Base-by-base conservation (phyloP, 169 alveolate genomes). In the Ichthyophthirius multifiliis region DNA sequence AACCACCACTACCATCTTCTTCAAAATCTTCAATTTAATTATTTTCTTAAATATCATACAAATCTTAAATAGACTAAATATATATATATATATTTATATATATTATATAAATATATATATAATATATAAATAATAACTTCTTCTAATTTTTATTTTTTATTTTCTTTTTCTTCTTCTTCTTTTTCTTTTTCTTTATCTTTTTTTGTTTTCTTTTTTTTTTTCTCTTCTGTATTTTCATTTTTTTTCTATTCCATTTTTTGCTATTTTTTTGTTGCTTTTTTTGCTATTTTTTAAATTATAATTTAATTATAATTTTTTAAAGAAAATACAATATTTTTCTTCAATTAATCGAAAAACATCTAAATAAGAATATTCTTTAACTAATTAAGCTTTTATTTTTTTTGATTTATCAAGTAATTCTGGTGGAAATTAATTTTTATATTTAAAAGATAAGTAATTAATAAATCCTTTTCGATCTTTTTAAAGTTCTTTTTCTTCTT, bases 1-100 rank as follows among this genome's bases (percentile, higher is more conserved):
- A 34, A 27, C 71, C 71, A 27, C 71, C 71, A 55, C 71, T 55
- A 27, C 31, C 71, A 55, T 55, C 71, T 10, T 55, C 31, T 55
- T 27, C 3, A 16, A 15, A 27, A 55, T 55, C 71, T 27, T 55
- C 71, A 20, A n/a, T n/a, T n/a, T n/a, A n/a, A n/a, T n/a, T n/a
- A n/a, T n/a, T n/a, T n/a, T n/a, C n/a, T n/a, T 55, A 34, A 3
- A 20, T 55, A 7, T 55, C 31, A 5, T n/a, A 34, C 13, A 20
- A 20, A 1, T 55, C 71, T 2, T 27, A 34, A 55, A 55, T 27
- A 2, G 71, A 55, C 71, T 55, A 15, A 27, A n/a, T n/a, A 2
- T 27, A 3, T 55, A 15, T 15, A 10, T 15, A 20, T 6, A 20
- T 5, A 7, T 20, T 55, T 55, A 55, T 3, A 10, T 27, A 10